Conservation (phyloP, 768 basidiomycete species). For the Bullera alba region DNA sequence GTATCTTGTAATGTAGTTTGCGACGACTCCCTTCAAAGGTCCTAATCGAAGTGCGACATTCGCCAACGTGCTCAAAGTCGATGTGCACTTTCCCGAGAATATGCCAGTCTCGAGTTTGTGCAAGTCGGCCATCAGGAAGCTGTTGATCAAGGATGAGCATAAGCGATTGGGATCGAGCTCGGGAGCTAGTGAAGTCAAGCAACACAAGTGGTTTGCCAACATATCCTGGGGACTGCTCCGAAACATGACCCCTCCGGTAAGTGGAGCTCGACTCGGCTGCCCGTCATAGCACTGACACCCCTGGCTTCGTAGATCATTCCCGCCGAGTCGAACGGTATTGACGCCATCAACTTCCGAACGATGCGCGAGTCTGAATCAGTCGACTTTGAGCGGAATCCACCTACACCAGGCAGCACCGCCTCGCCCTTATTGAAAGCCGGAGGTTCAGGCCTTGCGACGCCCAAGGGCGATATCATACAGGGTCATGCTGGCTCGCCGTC, state of each 20-base stretch:
- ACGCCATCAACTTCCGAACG: conserved; percentile 82
- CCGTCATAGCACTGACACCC: not conserved
- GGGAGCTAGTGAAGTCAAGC: conserved; percentile 97
- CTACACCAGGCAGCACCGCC: conserved; percentile 45
- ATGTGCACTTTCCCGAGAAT: conserved; percentile 77
- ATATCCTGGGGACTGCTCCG: conserved; percentile 95
- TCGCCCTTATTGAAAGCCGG: conserved; percentile 49
- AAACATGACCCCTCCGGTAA: conserved; percentile 84
- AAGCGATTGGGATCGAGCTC: conserved; percentile 81
- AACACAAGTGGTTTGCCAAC: conserved; percentile 95
- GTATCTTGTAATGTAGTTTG: conserved; percentile 59
- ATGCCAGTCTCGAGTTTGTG: conserved; percentile 78
- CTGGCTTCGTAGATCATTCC: conserved; percentile 65
- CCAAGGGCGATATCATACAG: conserved; percentile 49
- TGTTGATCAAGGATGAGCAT: conserved; percentile 87
- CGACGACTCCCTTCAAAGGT: conserved; percentile 98
- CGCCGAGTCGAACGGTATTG: conserved; percentile 64
- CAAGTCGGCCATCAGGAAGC: conserved; percentile 76
- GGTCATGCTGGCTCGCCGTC: conserved; percentile 44
- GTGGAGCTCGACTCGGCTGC: conserved; percentile 41
- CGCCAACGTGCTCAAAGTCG: conserved; percentile 80
- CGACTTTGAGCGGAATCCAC: conserved; percentile 58
- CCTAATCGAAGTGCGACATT: conserved; percentile 90
- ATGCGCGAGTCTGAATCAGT: conserved; percentile 85
- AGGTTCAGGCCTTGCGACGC: conserved; percentile 42